Evolutionary conservation across 75 land plant species (phyloP), one percentile per base, ranked within the genome.

Genomic region (Gnetum montanum): DNA sequence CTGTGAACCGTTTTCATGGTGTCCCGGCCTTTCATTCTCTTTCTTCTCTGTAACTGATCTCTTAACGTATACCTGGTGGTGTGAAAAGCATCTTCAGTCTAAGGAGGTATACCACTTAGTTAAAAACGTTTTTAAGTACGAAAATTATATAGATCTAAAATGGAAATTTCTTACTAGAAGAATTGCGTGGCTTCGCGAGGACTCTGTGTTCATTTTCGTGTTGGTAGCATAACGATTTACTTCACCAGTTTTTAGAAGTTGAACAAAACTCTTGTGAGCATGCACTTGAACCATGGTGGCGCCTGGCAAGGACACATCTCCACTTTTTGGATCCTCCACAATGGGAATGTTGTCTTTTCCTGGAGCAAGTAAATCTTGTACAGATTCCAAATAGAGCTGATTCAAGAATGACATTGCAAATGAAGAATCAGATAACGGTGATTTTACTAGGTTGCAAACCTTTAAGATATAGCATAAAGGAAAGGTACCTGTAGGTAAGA

Each of bases 121-220:
- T n/a, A n/a, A n/a, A n/a, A n/a, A n/a, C n/a, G n/a, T n/a, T n/a
- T n/a, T n/a, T n/a, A n/a, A n/a, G n/a, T n/a, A n/a, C n/a, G n/a
- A n/a, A n/a, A n/a, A n/a, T n/a, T n/a, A n/a, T n/a, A n/a, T n/a
- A n/a, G n/a, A n/a, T n/a, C n/a, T n/a, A n/a, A n/a, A n/a, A n/a
- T n/a, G n/a, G n/a, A n/a, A 13, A 3, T 30, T 43, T 57, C 64
- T 16, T 30, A 83, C 87, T 79, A 70, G 56, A 19, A 83, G 72
- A 56, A 83, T 67, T 49, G 87, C 83, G 70, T 83, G 87, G 58
- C 87, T 83, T 34, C 87, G 75, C 44, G 87, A 83, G 23, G 83
- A 75, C 34, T 72, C 76, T 2, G 87, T 83, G 54, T 83, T 83
- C 34, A 75, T 31, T 55, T 76, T 83, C 22, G 83, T 83, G 46